Percentiles rank a stretch among this genome's conserved stretches.
Conservation (phyloP, 495 filamentous ascomycete genomes). For the Articulospora tetracladia region DNA sequence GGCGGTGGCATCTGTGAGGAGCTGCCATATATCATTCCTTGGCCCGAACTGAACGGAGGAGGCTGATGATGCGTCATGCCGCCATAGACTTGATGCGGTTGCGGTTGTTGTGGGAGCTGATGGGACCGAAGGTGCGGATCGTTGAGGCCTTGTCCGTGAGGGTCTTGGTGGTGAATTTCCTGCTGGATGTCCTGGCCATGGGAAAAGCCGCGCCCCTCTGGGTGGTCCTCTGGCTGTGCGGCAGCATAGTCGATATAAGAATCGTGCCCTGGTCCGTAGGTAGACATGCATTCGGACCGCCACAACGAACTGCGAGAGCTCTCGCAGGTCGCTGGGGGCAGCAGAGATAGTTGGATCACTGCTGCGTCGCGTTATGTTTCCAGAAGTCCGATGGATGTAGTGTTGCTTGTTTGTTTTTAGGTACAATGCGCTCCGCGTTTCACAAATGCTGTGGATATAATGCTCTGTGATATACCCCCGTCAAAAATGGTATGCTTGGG, state of each 20-base stretch:
- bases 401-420: conserved; percentile 23
- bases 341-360: conserved; percentile 23
- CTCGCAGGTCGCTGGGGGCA: conserved; percentile 57
- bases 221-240: conserved; percentile 50
- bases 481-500: background rate
- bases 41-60: conserved; percentile 40
- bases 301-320: conserved; percentile 57
- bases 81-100: conserved; percentile 30
- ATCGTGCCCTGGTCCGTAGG: conserved; percentile 24
- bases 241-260: conserved; percentile 47
- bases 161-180: conserved; percentile 25
- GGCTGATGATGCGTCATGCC: conserved; percentile 47
- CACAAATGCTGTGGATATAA: conserved; percentile 19
- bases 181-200: conserved; percentile 35
- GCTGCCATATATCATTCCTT: conserved; percentile 34
- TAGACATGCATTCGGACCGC: conserved; percentile 69
- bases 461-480: background rate
- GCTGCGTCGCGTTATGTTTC: conserved; percentile 24
- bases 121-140: conserved; percentile 25
- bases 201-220: conserved; percentile 49
- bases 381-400: conserved; percentile 20
- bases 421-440: conserved; percentile 25
- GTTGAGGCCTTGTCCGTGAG: conserved; percentile 21
- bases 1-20: conserved; percentile 1
- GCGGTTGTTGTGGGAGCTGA: conserved; percentile 38